Conservation (phyloP, 2,329 filamentous ascomycete genomes). For the Rhynchosporium agropyri region DNA sequence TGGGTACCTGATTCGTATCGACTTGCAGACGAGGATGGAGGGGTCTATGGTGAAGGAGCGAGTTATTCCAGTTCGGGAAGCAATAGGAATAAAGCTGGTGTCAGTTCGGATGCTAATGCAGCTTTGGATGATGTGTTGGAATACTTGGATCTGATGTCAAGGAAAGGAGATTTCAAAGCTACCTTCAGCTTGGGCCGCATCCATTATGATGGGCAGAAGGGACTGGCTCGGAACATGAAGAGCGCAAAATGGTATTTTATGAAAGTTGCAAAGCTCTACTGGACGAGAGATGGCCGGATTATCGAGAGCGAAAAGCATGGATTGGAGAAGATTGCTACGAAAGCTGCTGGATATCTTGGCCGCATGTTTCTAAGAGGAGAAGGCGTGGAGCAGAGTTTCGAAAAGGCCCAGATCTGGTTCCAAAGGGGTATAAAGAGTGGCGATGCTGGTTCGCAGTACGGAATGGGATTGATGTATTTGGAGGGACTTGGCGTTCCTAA, state of each 20-base stretch:
- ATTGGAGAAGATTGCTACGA: constrained; percentile 66
- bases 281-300: constrained; percentile 65
- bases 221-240: constrained; percentile 61
- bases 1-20: constrained; percentile 79
- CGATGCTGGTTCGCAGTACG: constrained; percentile 69
- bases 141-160: constrained; percentile 75
- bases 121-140: constrained; percentile 93
- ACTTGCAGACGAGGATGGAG: constrained; percentile 87
- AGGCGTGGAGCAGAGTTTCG: constrained; percentile 66
- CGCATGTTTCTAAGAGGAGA: constrained; percentile 74
- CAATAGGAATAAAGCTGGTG: constrained; percentile 73
- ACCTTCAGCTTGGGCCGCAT: constrained; percentile 70
- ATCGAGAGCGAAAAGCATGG: constrained; percentile 56
- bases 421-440: constrained; percentile 63
- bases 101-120: constrained; percentile 79
- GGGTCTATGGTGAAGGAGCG: constrained; percentile 93
- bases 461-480: constrained; percentile 70
- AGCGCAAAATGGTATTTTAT: constrained; percentile 70
- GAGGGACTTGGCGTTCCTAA: constrained; percentile 66
- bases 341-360: constrained; percentile 71
- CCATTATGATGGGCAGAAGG: constrained; percentile 69
- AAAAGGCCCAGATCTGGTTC: constrained; percentile 69
- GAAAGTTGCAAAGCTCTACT: constrained; percentile 67
- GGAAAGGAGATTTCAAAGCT: constrained; percentile 72
- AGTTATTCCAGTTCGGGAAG: constrained; percentile 85